These are phyloP conservation scores for Suaeda aralocaspica DNA, from an alignment of 148 eudicot species.

Conservation along the genomic window DNA sequence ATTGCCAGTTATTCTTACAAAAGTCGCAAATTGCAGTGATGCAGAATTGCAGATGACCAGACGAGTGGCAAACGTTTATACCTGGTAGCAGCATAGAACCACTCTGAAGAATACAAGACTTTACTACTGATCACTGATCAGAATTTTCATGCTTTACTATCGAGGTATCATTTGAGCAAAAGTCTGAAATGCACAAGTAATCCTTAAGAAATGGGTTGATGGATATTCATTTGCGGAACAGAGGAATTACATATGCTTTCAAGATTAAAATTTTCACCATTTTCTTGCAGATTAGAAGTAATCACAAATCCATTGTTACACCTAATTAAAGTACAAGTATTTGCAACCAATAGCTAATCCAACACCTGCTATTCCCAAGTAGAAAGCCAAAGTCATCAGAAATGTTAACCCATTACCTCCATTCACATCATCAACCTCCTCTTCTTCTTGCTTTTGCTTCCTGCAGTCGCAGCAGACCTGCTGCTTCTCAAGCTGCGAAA, in stretches of 20 bases:
- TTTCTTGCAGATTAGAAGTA: background rate
- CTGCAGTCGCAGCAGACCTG: slow-evolving; percentile 1
- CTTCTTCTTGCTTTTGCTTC: slow-evolving; percentile 13
- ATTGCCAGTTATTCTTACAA: no score
- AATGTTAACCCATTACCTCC: slow-evolving; percentile 27
- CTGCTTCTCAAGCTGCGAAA: slow-evolving; percentile 19
- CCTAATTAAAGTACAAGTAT: slow-evolving; percentile 18
- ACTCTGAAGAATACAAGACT: no score
- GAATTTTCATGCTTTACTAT: no score
- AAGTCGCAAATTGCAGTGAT: no score
- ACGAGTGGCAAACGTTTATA: no score
- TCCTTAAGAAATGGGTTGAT: background rate
- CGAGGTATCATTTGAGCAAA: background rate
- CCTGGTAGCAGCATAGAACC: no score
- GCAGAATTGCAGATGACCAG: no score
- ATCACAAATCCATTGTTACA: background rate
- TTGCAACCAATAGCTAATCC: slow-evolving; percentile 46
- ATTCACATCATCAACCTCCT: slow-evolving; percentile 18
- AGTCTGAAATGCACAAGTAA: background rate
- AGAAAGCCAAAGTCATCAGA: slow-evolving; percentile 43
- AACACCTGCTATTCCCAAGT: slow-evolving; percentile 50
- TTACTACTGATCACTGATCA: no score
- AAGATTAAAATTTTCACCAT: background rate
- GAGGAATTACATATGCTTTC: background rate
- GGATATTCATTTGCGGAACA: background rate